Evolutionary conservation across 2,329 filamentous ascomycete species (phyloP), one percentile per base, ranked within the genome.

Genomic region (Aspergillus sp.): DNA sequence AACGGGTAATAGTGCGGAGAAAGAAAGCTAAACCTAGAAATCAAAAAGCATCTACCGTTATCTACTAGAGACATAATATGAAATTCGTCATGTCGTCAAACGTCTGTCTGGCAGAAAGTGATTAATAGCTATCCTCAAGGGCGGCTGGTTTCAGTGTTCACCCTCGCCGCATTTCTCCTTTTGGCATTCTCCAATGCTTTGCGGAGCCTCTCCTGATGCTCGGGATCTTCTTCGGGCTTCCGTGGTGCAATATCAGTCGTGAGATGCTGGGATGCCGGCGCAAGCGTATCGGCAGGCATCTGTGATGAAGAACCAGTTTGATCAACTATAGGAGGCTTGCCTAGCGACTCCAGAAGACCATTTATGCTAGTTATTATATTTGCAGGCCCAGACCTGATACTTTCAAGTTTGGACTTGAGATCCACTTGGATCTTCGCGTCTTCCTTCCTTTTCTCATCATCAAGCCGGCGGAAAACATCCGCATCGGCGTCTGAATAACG

Each of bases 181-280:
- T 84, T 85, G 8, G 83, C 83, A 59, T 81, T 79, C 62, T 84
- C 82, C 57, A 85, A 68, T 32, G 83, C 83, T 63, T 73, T 79
- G 49, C 77, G 79, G 53, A 84, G 68, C 63, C 82, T 75, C 60
- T 77, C 73, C 61, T 82, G 75, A 66, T 81, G 81, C 61, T 81
- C 78, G 11, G 70, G 65, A 57, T 80, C 77, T 17, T 71, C 70
- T 13, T 70, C 64, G 19, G 64, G 39, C 8, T 58, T 59, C 50
- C 48, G 62, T 5, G 68, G 62, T 13, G 60, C 59, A 17, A 57
- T n/a, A 8, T 47, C 57, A 13, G 62, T 49, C 7, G 68, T 68
- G 27, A 69, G 67, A 42, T 72, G 73, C 7, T 73, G 70, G 49
- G 70, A 65, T 5, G 64, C 68, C 8, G 70, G 61, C 13, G 72